Percentiles rank a stretch among this genome's conserved stretches.
These are phyloP conservation scores for Cinnamomum chago DNA, from an alignment of 164 flowering plant species.

Conservation along the genomic window DNA sequence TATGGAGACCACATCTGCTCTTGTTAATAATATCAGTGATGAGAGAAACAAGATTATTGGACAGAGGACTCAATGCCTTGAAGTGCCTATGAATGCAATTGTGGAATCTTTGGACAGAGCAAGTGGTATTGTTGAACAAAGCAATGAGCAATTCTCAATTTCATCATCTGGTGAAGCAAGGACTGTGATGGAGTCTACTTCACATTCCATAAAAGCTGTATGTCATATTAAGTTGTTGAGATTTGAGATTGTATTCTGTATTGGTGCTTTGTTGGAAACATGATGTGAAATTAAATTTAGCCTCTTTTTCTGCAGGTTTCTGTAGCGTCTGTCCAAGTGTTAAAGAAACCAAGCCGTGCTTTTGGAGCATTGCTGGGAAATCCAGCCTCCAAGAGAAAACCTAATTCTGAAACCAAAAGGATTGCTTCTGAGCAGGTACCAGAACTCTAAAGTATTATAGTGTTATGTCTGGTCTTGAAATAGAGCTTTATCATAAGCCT, in stretches of 20 bases:
- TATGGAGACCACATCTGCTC: slow-evolving; percentile 10
- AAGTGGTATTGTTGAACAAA: neutral
- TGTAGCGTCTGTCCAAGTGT: slow-evolving; percentile 60
- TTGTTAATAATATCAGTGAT: slow-evolving; percentile 12
- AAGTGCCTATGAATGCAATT: neutral
- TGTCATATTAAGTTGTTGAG: neutral
- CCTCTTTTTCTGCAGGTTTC: slow-evolving; percentile 30
- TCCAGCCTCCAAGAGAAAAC: slow-evolving; percentile 50
- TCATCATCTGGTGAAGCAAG: slow-evolving; percentile 1
- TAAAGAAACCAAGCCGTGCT: slow-evolving; percentile 74
- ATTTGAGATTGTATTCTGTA: neutral
- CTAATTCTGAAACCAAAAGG: slow-evolving; percentile 34
- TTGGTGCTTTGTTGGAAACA: neutral
- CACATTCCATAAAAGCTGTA: slow-evolving; percentile 20
- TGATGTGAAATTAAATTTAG: neutral
- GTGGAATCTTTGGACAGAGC: neutral
- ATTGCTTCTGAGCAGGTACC: slow-evolving; percentile 12
- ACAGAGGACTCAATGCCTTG: neutral
- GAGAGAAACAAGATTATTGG: neutral
- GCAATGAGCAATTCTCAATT: neutral
- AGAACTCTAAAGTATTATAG: no score
- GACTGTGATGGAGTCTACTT: slow-evolving; percentile 8
- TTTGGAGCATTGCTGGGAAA: slow-evolving; percentile 79
- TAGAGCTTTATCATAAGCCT: no score
- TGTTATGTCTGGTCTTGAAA: neutral